These are phyloP conservation scores for Penicillium taxi DNA, from an alignment of 495 filamentous ascomycete genomes.

Conservation along the genomic window DNA sequence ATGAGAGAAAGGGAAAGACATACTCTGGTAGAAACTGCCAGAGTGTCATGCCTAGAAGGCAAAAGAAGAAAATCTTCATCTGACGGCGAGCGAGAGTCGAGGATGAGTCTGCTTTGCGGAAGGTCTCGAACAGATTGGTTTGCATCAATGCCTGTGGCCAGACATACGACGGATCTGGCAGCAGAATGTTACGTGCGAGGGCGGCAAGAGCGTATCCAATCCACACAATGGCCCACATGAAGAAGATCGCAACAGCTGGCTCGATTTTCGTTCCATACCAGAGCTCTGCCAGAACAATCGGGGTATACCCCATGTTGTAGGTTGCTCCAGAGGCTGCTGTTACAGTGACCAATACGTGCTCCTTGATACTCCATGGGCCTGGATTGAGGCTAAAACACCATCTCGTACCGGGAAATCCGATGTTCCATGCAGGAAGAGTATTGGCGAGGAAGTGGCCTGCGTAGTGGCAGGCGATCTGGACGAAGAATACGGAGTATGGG, in stretches of 20 bases:
- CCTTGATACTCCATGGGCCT: constrained; percentile 49
- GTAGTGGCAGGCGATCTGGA: constrained; percentile 49
- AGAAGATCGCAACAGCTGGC: constrained; percentile 45
- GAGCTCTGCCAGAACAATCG: constrained; percentile 45
- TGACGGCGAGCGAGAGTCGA: constrained; percentile 43
- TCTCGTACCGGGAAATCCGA: constrained; percentile 41
- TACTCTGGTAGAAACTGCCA: constrained; percentile 56
- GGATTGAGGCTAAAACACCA: constrained; percentile 48
- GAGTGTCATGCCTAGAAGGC: constrained; percentile 41
- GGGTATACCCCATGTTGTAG: constrained; percentile 41
- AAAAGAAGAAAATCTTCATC: constrained; percentile 47
- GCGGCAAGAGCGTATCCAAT: constrained; percentile 50
- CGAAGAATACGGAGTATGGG: constrained; percentile 51
- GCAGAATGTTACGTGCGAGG: constrained; percentile 43
- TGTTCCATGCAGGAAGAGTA: constrained; percentile 36
- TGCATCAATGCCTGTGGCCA: constrained; percentile 47
- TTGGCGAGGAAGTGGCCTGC: constrained; percentile 46
- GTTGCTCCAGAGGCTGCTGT: constrained; percentile 49
- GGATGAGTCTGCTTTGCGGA: constrained; percentile 43
- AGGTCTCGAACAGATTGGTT: constrained; percentile 47
- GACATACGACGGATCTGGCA: constrained; percentile 49
- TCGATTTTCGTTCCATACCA: constrained; percentile 45
- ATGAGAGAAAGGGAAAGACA: constrained; percentile 49
- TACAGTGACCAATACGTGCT: constrained; percentile 50
- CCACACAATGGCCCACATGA: constrained; percentile 51